These are phyloP conservation scores for Phytophthora litchii DNA, from an alignment of 352 stramenopile species.

Conservation along the genomic window DNA sequence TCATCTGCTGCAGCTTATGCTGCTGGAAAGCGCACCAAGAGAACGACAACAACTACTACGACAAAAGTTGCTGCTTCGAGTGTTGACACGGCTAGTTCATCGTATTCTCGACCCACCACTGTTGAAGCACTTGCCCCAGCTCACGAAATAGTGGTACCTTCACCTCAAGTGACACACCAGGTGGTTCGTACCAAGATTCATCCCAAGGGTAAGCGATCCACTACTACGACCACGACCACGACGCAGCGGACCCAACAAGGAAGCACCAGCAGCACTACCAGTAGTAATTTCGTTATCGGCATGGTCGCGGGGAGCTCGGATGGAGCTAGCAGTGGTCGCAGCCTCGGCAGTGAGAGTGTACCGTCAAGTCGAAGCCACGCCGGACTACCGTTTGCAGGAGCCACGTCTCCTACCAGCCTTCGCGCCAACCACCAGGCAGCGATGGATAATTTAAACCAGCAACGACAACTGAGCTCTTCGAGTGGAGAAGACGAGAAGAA, in stretches of 20 bases:
- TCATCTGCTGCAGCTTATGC: constrained; percentile 14
- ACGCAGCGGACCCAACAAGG: constrained; percentile 13
- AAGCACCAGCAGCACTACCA: constrained; percentile 6
- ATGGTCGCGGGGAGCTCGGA: constrained; percentile 8
- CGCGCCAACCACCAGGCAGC: constrained; percentile 14
- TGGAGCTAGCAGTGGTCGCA: constrained; percentile 11
- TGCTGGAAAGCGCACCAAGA: constrained; percentile 20
- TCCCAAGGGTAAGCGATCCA: constrained; percentile 23
- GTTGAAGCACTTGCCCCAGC: constrained; percentile 15
- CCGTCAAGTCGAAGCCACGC: constrained; percentile 17
- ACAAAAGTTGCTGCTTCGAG: constrained; percentile 15
- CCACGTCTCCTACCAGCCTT: constrained; percentile 21
- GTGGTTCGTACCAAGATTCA: constrained; percentile 27
- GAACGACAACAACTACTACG: constrained; percentile 21
- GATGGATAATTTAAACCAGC: constrained; percentile 28
- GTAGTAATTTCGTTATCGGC: background rate
- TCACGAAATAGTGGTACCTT: constrained; percentile 23
- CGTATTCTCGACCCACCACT: background rate
- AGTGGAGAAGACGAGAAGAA: constrained; percentile 34
- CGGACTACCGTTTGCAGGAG: constrained; percentile 6
- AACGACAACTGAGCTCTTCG: constrained; percentile 29
- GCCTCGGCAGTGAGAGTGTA: constrained; percentile 12
- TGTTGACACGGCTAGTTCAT: background rate
- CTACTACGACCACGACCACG: constrained; percentile 25
- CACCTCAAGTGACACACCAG: constrained; percentile 28